Evolutionary conservation across 805 yeast species (phyloP), one percentile per base, ranked within the genome.

Genomic region (Starmerella lactis-condensi): DNA sequence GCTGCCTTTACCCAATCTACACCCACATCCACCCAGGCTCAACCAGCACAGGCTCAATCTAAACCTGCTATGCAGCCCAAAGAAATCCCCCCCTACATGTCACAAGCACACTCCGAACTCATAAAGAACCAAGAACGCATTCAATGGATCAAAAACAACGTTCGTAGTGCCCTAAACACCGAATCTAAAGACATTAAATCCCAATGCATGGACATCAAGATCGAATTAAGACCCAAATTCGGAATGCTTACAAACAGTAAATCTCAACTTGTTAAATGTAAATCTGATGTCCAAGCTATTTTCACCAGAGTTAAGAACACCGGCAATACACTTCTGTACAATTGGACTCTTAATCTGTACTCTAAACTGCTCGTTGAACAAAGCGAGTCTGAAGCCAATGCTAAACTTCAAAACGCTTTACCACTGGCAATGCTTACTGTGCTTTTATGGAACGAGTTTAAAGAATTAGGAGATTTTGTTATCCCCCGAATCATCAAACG

Each of bases 331-430:
- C 45, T 75, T 12, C 75, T 73, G 1, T 76, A 57, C 44, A 52
- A 63, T 21, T 83, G 91, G 82, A 62, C 76, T 5, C 54, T 82
- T 22, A 89, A 89, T 47, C 75, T 74, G 46, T 65, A 77, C 18
- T 75, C 94, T 4, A 89, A 89, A 48, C 76, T 85, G 3, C 57
- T 83, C 2, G 78, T 89, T 1, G 69, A 75, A 17, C 98, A 89
- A 54, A 85, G 95, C 1, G 96, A 83, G 52, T 69, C 91, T 1
- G 98, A 89, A 52, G 83, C 81, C 6, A 63, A 75, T 11, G 91
- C 77, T 0, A 67, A 73, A 35, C 72, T 91, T 2, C 65, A 68
- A 26, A 69, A 82, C 3, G 77, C 94, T 0, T 46, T 76, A 6
- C 92, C 98, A 1, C 56, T 89, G 27, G 93, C 79, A 0, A 65